Evolutionary conservation across 2,329 filamentous ascomycete species (phyloP), one percentile per base, ranked within the genome.

Genomic region (Trichophyton mentagrophytes): DNA sequence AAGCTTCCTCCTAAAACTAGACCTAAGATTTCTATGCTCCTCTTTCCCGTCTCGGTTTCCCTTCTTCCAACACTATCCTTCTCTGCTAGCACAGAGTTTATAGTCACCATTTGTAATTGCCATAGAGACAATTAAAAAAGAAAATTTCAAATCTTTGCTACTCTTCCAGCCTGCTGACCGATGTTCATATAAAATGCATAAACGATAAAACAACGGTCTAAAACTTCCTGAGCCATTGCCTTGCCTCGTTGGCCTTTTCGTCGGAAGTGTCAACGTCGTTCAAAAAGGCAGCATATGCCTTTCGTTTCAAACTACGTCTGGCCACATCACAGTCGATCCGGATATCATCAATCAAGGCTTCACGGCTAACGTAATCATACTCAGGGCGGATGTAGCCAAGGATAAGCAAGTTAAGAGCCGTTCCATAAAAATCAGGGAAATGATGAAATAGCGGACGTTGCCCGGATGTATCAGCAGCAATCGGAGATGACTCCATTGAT

Each of bases 301-400:
- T 75, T 64, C 93, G 78, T 59, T 75, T 80, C 69, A 99, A 75
- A 75, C 89, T 93, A 68, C 79, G 77, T 66, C 80, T 79, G 49
- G 90, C 87, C 60, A 97, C 91, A 67, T 88, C 83, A 69, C 93
- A 95, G 77, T 97, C 93, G 66, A 86, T 82, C 70, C 83, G 82
- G 70, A 99, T 99, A 76, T 99, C 93, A 67, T 86, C 83, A 51
- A 97, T 84, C 70, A 97, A 78, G 38, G 86, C 87, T 64, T 96
- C 91, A 67, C 90, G 80, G 64, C 83, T 86, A 63, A 85, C 83
- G 76, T 99, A 99, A 77, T 97, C 89, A 70, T 82, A 85, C 76
- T 97, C 93, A 7, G 89, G 86, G 59, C 93, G 82, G 64, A 99
- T 90, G 73, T 89, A 97, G 33, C 91, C 93, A 63, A 92, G 73